Evolutionary conservation across 2,329 filamentous ascomycete genomes (phyloP).

Genomic region (Arachnomyces sp.): DNA sequence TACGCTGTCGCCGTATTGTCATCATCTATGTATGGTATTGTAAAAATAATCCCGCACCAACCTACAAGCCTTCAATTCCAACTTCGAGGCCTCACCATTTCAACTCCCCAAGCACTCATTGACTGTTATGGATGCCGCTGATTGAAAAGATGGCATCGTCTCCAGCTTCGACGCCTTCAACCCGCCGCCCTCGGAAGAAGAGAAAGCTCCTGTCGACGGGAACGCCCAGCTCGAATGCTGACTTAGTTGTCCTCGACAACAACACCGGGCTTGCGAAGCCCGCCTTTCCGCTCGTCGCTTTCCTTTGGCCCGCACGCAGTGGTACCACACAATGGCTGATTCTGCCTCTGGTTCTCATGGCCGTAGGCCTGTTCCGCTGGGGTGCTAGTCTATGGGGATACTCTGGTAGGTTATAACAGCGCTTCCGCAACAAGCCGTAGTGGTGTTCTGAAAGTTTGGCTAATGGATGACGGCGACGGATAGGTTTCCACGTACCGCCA

Average conservation of each 20-base stretch:
- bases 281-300: slow-evolving; percentile 83
- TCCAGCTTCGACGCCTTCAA: slow-evolving; percentile 23
- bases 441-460: neutral
- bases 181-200: slow-evolving; percentile 41
- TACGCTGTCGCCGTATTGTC: no score
- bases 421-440: neutral
- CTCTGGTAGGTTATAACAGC: slow-evolving; percentile 57
- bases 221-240: slow-evolving; percentile 32
- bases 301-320: slow-evolving; percentile 84
- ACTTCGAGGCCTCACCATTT: no score
- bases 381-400: slow-evolving; percentile 89
- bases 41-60: neutral
- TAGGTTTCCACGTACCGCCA: slow-evolving; percentile 72
- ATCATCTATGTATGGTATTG: no score
- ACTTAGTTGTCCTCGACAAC: slow-evolving; percentile 34
- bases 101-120: neutral
- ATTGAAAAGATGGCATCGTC: slow-evolving; percentile 18
- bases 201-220: slow-evolving; percentile 26
- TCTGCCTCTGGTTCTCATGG: slow-evolving; percentile 80
- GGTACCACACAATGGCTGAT: slow-evolving; percentile 85
- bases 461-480: slow-evolving; percentile 7
- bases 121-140: slow-evolving; percentile 18
- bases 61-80: neutral
- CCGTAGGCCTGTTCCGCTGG: slow-evolving; percentile 87
- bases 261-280: slow-evolving; percentile 48